These are phyloP conservation scores for Candida vartiovaarae DNA, from an alignment of 805 yeast genomes.

Conservation along the genomic window DNA sequence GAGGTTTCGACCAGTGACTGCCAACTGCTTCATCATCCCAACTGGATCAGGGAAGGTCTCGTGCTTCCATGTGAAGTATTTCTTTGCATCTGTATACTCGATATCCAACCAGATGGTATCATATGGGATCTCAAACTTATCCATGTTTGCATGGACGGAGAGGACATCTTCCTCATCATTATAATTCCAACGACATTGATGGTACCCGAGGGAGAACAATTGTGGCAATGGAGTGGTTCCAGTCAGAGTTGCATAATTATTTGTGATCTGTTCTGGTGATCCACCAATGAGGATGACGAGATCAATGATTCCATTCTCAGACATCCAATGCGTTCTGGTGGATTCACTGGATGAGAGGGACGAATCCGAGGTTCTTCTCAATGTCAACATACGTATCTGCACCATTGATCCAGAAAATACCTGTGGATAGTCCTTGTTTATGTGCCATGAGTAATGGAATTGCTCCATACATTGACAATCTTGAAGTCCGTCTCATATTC, in stretches of 20 bases:
- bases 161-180: conserved; percentile 81
- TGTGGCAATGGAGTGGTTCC: conserved; percentile 75
- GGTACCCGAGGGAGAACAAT: conserved; percentile 77
- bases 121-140: conserved; percentile 67
- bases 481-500: conserved; percentile 82
- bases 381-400: conserved; percentile 92
- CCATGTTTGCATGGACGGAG: conserved; percentile 64
- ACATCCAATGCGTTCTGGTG: conserved; percentile 80
- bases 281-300: conserved; percentile 58
- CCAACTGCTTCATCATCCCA: conserved; percentile 57
- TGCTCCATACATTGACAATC: conserved; percentile 90
- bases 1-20: conserved; percentile 67
- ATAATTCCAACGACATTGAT: conserved; percentile 97
- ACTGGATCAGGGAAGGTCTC: conserved; percentile 70
- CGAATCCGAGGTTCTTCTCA: conserved; percentile 11
- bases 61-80: conserved; percentile 88
- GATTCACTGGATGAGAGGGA: conserved; percentile 5
- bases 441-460: conserved; percentile 82
- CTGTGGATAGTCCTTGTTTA: conserved; percentile 51
- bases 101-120: conserved; percentile 94
- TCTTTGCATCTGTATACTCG: conserved; percentile 80
- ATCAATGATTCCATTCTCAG: conserved; percentile 84
- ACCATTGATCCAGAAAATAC: conserved; percentile 85
- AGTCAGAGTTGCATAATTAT: conserved; percentile 58
- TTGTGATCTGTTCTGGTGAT: conserved; percentile 47